These are phyloP conservation scores for Scleroderma citrinum DNA, from an alignment of 768 basidiomycete genomes.

Conservation along the genomic window DNA sequence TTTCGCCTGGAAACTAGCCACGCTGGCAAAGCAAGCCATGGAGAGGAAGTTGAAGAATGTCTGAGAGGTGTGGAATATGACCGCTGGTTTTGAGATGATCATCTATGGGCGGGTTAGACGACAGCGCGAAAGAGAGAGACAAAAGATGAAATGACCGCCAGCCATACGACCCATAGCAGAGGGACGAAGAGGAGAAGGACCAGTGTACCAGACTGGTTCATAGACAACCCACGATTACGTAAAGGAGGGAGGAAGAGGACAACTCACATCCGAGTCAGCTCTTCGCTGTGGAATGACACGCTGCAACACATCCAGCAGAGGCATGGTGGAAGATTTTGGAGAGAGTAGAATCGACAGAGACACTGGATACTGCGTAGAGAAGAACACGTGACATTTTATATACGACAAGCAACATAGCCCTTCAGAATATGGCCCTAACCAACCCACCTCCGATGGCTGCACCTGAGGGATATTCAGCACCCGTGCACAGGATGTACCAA, in stretches of 20 bases:
- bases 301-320: constrained; percentile 25
- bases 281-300: constrained; percentile 21
- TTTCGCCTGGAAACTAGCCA: constrained; percentile 83
- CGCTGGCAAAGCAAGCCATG: constrained; percentile 87
- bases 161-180: constrained; percentile 58
- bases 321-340: constrained; percentile 10
- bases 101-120: constrained; percentile 43
- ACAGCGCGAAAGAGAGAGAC: constrained; percentile 8
- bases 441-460: constrained; percentile 48
- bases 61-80: constrained; percentile 71
- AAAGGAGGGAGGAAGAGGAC: constrained; percentile 11
- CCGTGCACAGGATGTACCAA: no score
- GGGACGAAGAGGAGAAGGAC: constrained; percentile 63
- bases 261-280: constrained; percentile 48
- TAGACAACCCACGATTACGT: constrained; percentile 29
- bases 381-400: not conserved
- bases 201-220: constrained; percentile 42
- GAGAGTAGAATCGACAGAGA: not conserved
- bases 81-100: constrained; percentile 81
- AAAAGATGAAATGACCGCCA: constrained; percentile 47
- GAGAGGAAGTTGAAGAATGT: constrained; percentile 91
- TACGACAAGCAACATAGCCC: not conserved
- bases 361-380: no score
- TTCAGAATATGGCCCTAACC: constrained; percentile 42
- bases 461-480: constrained; percentile 26